These are phyloP conservation scores for Dothistroma septosporum DNA, from an alignment of 2,329 filamentous ascomycete species.

Conservation along the genomic window DNA sequence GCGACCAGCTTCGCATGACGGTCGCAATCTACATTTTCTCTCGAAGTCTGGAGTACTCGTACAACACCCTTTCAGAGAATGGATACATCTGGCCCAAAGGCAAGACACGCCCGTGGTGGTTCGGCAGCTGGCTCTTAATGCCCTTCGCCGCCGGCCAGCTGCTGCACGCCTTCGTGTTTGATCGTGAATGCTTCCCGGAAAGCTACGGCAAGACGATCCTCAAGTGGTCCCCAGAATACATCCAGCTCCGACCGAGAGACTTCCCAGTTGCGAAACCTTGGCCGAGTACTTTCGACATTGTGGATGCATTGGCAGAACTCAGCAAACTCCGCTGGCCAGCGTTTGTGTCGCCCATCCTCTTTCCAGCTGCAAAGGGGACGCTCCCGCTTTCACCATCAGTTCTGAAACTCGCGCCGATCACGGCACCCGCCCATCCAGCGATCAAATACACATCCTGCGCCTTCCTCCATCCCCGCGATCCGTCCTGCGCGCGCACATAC, in stretches of 20 bases:
- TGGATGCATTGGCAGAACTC: slow-evolving; percentile 78
- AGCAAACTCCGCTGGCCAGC: slow-evolving; percentile 81
- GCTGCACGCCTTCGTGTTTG: slow-evolving; percentile 50
- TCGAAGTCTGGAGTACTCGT: slow-evolving; percentile 77
- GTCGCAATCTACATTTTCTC: slow-evolving; percentile 79
- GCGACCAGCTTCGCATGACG: slow-evolving; percentile 67
- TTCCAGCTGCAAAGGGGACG: slow-evolving; percentile 56
- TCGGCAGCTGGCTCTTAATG: slow-evolving; percentile 51
- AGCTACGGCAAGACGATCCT: slow-evolving; percentile 63
- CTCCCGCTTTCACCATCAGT: slow-evolving; percentile 58
- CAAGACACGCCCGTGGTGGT: slow-evolving; percentile 61
- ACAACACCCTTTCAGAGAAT: slow-evolving; percentile 75
- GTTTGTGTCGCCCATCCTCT: slow-evolving; percentile 81
- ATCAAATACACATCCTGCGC: slow-evolving; percentile 85
- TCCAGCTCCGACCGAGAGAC: slow-evolving; percentile 65
- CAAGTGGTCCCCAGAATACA: slow-evolving; percentile 70
- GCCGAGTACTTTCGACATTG: slow-evolving; percentile 71
- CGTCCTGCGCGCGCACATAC: slow-evolving; percentile 82
- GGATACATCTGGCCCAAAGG: slow-evolving; percentile 47
- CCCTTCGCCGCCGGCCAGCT: slow-evolving; percentile 48
- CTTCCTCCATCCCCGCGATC: slow-evolving; percentile 79
- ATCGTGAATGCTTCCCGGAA: slow-evolving; percentile 51
- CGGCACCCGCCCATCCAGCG: slow-evolving; percentile 78
- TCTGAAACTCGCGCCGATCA: slow-evolving; percentile 68
- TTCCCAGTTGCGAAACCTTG: slow-evolving; percentile 69